Evolutionary conservation across 306 rosid species (phyloP), one percentile per base, ranked within the genome.

Genomic region (Corylus heterophylla): DNA sequence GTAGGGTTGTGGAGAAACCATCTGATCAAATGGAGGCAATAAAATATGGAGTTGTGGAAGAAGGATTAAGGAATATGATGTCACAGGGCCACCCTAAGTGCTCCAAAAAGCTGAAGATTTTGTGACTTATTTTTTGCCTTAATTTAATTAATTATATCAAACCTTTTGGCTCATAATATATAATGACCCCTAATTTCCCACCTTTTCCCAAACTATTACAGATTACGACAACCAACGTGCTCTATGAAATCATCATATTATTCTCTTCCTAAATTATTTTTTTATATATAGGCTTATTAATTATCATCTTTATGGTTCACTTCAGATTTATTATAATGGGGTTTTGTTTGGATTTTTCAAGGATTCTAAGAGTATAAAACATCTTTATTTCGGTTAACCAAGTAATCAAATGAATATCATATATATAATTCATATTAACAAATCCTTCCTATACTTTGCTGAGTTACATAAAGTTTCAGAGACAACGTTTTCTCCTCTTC

Each of bases 1-100:
- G 44, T 2, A 13, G 69, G 67, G 69, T 7, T 63, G 69, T 37
- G 48, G 48, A 66, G 71, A 66, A 66, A 66, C 27, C 71, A 39
- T 7, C 22, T 0, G 71, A 66, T n/a, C 27, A n/a, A 67, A 67
- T n/a, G 18, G 17, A 44, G 18, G 17, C 13, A 37, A 67, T 39
- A 67, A 39, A 67, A 35, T 35, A 64, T 1, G 62, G 8, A 54
- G 27, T 56, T 70, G 64, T 81, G 67, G 45, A 64, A 31, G 64
- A 62, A 76, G 66, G 74, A 42, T 12, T 59, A 62, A 76, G 66
- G 74, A 42, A 18, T 59, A 42, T 70, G 73, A 76, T 71, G 77
- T 51, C 71, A 71, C 39, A 39, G 54, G 84, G 76, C 72, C 81
- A 74, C 74, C 68, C 73, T 18, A 35, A 72, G 62, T 59, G 81